A percentile compares a stretch with the other conserved stretches of the same genome.
These are phyloP conservation scores for Citrus maxima DNA, from an alignment of 345 rosid species.

Conservation along the genomic window DNA sequence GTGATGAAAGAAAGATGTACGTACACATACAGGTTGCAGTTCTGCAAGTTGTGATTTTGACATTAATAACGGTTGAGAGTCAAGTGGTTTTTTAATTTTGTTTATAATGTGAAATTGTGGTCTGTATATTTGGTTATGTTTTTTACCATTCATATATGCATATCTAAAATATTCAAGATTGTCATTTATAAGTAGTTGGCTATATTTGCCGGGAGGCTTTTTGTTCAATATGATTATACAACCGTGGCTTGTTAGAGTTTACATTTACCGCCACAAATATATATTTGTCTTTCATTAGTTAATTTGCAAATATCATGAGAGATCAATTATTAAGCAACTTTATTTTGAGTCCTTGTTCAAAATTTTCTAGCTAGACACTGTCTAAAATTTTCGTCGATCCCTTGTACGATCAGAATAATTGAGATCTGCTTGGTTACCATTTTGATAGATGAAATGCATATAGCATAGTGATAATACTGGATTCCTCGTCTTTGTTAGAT, in stretches of 20 bases:
- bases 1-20: neutral
- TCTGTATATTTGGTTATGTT: neutral
- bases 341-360: too few species aligned
- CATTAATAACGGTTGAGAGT: neutral
- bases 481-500: too few species aligned
- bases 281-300: neutral
- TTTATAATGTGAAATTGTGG: neutral
- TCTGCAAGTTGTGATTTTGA: neutral
- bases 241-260: neutral
- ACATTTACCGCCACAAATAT: neutral
- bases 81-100: neutral
- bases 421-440: too few species aligned
- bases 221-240: neutral
- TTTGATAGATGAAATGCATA: too few species aligned
- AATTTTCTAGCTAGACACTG: too few species aligned
- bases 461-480: too few species aligned
- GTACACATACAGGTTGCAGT: neutral
- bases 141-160: neutral
- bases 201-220: neutral
- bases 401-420: too few species aligned
- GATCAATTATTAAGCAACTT: too few species aligned
- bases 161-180: neutral
- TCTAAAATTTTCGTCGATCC: too few species aligned
- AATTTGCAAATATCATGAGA: neutral
- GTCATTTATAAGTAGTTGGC: constrained; percentile 1